Evolutionary conservation across 208 protist species (phyloP).

Genomic region (Phytomonas francai): DNA sequence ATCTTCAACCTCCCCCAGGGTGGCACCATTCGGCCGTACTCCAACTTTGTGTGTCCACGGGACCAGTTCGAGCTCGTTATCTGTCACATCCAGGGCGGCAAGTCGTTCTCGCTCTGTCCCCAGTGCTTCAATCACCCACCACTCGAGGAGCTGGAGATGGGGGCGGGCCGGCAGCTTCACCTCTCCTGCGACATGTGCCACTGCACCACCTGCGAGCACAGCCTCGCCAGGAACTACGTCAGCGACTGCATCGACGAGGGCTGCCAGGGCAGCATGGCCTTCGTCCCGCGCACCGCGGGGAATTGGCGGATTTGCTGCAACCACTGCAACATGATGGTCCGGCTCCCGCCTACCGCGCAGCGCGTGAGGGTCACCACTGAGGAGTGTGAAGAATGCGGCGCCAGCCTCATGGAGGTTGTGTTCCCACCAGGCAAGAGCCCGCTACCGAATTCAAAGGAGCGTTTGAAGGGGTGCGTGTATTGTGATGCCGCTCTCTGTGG

Average conservation of each 20-base stretch:
- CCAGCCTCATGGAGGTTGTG: conserved; percentile 62
- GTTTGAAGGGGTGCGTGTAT: conserved; percentile 70
- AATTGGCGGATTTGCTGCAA: conserved; percentile 90
- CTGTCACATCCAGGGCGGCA: conserved; percentile 83
- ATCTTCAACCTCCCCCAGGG: conserved; percentile 86
- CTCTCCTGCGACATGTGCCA: conserved; percentile 90
- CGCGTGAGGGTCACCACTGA: conserved; percentile 65
- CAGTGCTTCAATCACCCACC: conserved; percentile 94
- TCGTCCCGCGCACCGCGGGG: conserved; percentile 73
- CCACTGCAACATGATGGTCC: conserved; percentile 83
- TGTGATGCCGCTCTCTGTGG: conserved; percentile 52
- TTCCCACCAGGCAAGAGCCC: conserved; percentile 77
- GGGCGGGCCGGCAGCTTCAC: conserved; percentile 18
- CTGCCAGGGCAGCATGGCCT: conserved; percentile 79
- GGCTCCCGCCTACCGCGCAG: conserved; percentile 73
- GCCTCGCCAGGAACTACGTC: conserved; percentile 80
- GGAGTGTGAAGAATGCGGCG: conserved; percentile 73
- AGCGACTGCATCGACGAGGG: conserved; percentile 72
- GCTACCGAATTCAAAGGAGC: conserved; percentile 69
- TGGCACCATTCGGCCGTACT: conserved; percentile 83
- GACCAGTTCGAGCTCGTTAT: conserved; percentile 92
- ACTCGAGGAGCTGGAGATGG: conserved; percentile 58
- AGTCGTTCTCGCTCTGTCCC: conserved; percentile 89
- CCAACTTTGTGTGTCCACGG: conserved; percentile 81
- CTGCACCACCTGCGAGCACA: conserved; percentile 89